Percentiles rank a stretch among this genome's conserved stretches.
phyloP scores from a whole-genome alignment of 2,329 filamentous ascomycete genomes.

The Colletotrichum caudatum region DNA sequence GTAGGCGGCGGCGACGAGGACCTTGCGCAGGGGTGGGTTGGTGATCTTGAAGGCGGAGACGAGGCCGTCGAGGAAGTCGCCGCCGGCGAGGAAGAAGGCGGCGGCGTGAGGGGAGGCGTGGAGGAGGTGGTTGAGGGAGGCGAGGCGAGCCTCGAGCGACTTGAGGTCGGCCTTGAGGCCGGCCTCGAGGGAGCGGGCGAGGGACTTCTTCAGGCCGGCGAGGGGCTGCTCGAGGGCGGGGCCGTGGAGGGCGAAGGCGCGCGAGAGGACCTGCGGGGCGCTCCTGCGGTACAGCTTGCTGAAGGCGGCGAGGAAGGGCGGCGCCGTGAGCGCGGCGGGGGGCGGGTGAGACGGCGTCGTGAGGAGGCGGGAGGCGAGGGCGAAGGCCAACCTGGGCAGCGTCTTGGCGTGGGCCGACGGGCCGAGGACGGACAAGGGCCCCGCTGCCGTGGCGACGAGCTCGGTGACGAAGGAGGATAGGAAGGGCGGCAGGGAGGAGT shows the following conservation, averaged over 20 bases:
- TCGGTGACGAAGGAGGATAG: conserved; percentile 75
- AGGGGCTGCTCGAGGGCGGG: conserved; percentile 66
- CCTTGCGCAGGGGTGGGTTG: conserved; percentile 72
- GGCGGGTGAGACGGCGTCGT: conserved; percentile 53
- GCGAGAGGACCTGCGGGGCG: conserved; percentile 64
- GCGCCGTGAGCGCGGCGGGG: conserved; percentile 66
- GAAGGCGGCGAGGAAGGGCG: conserved; percentile 77
- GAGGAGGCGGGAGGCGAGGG: conserved; percentile 71
- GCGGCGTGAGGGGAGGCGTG: conserved; percentile 69
- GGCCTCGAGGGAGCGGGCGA: conserved; percentile 73
- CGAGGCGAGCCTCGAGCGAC: conserved; percentile 66
- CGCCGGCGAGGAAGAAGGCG: conserved; percentile 80
- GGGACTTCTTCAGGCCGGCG: conserved; percentile 68
- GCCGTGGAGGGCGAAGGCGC: conserved; percentile 60
- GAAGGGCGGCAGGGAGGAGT: conserved; percentile 69
- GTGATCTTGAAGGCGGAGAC: conserved; percentile 73
- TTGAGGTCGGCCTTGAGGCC: conserved; percentile 68
- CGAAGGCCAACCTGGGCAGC: conserved; percentile 74
- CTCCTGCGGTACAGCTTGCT: conserved; percentile 75
- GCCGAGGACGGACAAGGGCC: conserved; percentile 50
- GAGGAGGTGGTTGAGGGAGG: conserved; percentile 72
- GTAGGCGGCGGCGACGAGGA: conserved; percentile 79
- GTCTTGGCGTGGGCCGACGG: conserved; percentile 51
- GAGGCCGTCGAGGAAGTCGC: conserved; percentile 87
- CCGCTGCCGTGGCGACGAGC: conserved; percentile 55